Evolutionary conservation across 2,329 filamentous ascomycete genomes (phyloP), one percentile per base, ranked within the genome.

Genomic region (Aspergillus oerlinghausenensis): DNA sequence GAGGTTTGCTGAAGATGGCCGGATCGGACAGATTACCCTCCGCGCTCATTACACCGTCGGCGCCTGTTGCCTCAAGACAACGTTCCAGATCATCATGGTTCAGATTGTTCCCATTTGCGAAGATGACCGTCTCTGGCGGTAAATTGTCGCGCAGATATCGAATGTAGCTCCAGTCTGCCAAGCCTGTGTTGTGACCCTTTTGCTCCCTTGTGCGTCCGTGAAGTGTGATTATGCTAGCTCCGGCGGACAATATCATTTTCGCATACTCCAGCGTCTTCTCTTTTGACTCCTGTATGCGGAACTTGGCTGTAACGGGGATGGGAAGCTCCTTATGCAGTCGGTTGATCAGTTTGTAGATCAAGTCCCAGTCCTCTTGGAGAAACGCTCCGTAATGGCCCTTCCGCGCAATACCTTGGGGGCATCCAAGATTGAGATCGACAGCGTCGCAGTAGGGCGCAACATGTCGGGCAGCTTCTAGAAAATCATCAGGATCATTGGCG

Each of bases 21-120:
- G 94, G 94, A 69, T 99, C 91, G 68, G 91, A 93, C 0, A 99
- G 81, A 70, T 97, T 96, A 0, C 92, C 94, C 75, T 99, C 94
- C 4, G 94, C 94, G 63, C 88, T 93, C 94, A 99, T 97, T 52
- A 99, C 85, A 19, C 84, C 94, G 72, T 99, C 94, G 1, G 88
- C 93, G 1, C 92, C 92, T 0, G 94, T 99, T 4, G 82, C 90
- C 51, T 86, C 83, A 21, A 99, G 77, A 68, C 93, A 97, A 21
- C 77, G 78, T 51, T 88, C 83, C 10, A 99, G 79, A 70, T 99
- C 93, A 0, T 80, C 86, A 57, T 88, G 82, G 70, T 90, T 88
- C 57, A 99, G 77, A 38, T 97, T 88, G 69, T 99, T 99, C 11
- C 94, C 94, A 72, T 99, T 99, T 3, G 94, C 94, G 70, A 99